phyloP scores from a whole-genome alignment of 345 rosid genomes.

The Garcia nutans region DNA sequence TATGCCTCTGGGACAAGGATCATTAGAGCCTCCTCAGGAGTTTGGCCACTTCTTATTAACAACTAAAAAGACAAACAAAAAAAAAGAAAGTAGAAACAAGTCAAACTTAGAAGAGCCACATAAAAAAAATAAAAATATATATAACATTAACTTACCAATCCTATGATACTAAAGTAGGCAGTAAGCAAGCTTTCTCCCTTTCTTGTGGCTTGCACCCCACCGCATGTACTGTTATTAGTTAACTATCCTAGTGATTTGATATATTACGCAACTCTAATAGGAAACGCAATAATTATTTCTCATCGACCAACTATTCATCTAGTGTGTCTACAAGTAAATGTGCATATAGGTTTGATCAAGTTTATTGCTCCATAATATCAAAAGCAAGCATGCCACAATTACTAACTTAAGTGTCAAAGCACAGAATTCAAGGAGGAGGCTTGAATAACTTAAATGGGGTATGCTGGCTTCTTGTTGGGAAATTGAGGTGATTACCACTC shows the following conservation, averaged over 20 bases:
- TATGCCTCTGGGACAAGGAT: conserved; percentile 99
- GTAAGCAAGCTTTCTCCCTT: conserved; percentile 18
- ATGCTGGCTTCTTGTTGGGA: neutral
- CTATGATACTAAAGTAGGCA: conserved; percentile 12
- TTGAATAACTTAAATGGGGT: neutral
- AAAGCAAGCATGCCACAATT: conserved; percentile 1
- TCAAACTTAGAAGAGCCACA: conserved; percentile 14
- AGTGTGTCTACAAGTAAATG: neutral
- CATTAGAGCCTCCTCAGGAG: conserved; percentile 93
- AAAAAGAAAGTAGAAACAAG: conserved; percentile 13
- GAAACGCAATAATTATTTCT: conserved; percentile 3
- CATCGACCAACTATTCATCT: conserved; percentile 4
- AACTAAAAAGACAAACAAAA: conserved; percentile 47
- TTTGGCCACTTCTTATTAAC: conserved; percentile 85
- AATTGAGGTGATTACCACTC: no score
- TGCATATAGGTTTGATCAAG: neutral
- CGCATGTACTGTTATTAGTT: neutral
- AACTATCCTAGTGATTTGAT: conserved; percentile 11
- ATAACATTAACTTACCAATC: conserved; percentile 11
- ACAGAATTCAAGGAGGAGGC: neutral
- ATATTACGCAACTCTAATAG: conserved; percentile 1
- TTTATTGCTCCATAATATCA: neutral
- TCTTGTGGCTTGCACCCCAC: conserved; percentile 24
- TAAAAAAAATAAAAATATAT: neutral
- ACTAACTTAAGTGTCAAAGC: neutral